These are phyloP conservation scores for Durotheca rogersii DNA, from an alignment of 495 filamentous ascomycete species.

Conservation along the genomic window DNA sequence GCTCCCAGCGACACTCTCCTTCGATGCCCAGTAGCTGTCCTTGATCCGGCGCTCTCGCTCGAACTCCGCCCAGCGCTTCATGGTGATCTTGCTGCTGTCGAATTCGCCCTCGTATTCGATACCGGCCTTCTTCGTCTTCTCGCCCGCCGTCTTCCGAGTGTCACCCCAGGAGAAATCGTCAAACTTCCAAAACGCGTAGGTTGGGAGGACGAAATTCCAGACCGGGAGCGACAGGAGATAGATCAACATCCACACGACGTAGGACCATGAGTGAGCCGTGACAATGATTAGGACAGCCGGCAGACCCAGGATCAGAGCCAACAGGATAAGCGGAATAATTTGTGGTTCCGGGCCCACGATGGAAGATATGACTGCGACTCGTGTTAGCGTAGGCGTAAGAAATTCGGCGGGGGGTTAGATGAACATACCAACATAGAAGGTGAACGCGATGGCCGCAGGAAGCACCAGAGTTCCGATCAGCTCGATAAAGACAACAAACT, in stretches of 20 bases:
- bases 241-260: slow-evolving; percentile 95
- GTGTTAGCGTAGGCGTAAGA: slow-evolving; percentile 23
- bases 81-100: slow-evolving; percentile 95
- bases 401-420: background rate
- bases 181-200: slow-evolving; percentile 99
- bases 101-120: slow-evolving; percentile 93
- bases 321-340: slow-evolving; percentile 85
- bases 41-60: slow-evolving; percentile 58
- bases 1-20: slow-evolving; percentile 45
- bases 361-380: slow-evolving; percentile 72
- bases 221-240: slow-evolving; percentile 92
- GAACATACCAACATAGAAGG: slow-evolving; percentile 85
- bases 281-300: slow-evolving; percentile 91
- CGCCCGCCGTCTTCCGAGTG: slow-evolving; percentile 91
- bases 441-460: slow-evolving; percentile 94
- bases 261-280: slow-evolving; percentile 91
- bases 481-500: slow-evolving; percentile 96
- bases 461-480: slow-evolving; percentile 91
- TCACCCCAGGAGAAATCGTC: slow-evolving; percentile 99
- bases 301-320: slow-evolving; percentile 89
- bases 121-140: slow-evolving; percentile 75
- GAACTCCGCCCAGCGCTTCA: slow-evolving; percentile 98
- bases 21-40: slow-evolving; percentile 51
- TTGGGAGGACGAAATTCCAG: slow-evolving; percentile 96
- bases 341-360: slow-evolving; percentile 82